Percentiles rank a stretch among this genome's conserved stretches.
Conservation (phyloP, 2,329 filamentous ascomycete genomes). For the Aspergillus ochraceoroseus region DNA sequence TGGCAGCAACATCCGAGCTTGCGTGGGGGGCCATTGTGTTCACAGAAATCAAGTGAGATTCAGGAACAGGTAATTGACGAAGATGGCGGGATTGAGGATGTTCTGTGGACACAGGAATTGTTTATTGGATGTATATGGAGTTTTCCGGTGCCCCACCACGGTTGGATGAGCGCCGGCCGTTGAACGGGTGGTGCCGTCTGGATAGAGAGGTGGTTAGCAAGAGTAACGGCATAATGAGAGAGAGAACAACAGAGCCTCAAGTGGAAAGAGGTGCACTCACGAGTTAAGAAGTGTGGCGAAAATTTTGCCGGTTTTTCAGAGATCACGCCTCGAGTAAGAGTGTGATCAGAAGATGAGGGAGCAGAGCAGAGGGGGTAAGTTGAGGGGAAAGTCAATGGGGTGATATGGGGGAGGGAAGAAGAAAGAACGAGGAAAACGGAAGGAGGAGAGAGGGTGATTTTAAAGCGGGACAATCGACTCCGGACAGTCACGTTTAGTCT, state of each 20-base stretch:
- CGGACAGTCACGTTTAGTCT: constrained; percentile 12
- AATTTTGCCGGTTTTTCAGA: constrained; percentile 72
- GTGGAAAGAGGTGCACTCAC: constrained; percentile 53
- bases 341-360: constrained; percentile 44
- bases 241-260: constrained; percentile 1
- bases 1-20: constrained; percentile 52
- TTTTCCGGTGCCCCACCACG: constrained; percentile 71
- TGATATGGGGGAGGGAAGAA: constrained; percentile 15
- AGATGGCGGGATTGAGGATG: constrained; percentile 52
- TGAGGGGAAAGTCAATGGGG: constrained; percentile 15
- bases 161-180: constrained; percentile 89
- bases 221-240: not conserved
- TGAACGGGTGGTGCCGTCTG: constrained; percentile 92
- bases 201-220: constrained; percentile 10
- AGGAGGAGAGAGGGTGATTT: constrained; percentile 5
- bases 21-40: constrained; percentile 89
- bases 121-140: constrained; percentile 46
- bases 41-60: constrained; percentile 23
- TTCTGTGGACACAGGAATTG: constrained; percentile 20
- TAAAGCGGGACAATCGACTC: constrained; percentile 11
- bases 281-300: constrained; percentile 98
- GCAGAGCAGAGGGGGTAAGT: constrained; percentile 26
- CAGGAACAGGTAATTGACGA: constrained; percentile 26
- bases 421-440: constrained; percentile 8
- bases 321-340: constrained; percentile 57